Percentiles rank a stretch among this genome's conserved stretches.
Conservation (phyloP, 768 basidiomycete species). For the Xerocomus spinulosus region DNA sequence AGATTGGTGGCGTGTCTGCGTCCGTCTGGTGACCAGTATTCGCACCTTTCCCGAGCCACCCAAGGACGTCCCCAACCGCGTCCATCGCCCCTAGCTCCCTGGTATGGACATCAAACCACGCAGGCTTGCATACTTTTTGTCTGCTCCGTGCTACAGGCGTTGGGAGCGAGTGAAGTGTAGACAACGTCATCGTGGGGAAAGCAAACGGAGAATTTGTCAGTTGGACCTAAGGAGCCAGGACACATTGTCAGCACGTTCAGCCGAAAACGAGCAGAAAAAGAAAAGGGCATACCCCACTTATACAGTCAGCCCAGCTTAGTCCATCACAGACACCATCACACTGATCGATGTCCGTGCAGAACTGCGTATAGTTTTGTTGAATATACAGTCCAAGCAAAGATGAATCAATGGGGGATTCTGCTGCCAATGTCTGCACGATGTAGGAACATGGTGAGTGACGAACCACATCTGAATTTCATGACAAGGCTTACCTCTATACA, state of each 20-base stretch:
- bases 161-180: conserved; percentile 82
- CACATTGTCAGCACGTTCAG: background rate
- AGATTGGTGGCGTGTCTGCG: background rate
- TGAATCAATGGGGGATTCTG: conserved; percentile 87
- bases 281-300: conserved; percentile 46
- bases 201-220: conserved; percentile 67
- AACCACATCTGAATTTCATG: background rate
- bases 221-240: conserved; percentile 44
- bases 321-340: conserved; percentile 65
- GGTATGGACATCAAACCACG: conserved; percentile 66
- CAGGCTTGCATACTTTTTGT: conserved; percentile 86
- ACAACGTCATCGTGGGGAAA: conserved; percentile 81
- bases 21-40: conserved; percentile 11
- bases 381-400: conserved; percentile 85
- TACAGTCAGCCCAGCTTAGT: conserved; percentile 72
- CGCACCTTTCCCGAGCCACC: conserved; percentile 48
- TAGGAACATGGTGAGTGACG: background rate
- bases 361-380: conserved; percentile 91
- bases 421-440: conserved; percentile 55
- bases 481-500: conserved; percentile 59
- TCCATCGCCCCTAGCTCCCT: conserved; percentile 58
- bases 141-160: conserved; percentile 72
- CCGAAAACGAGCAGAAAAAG: background rate
- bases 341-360: conserved; percentile 74
- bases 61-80: conserved; percentile 47